Base-by-base conservation (phyloP, 163 green algal genomes). In the Chlorella variabilis region DNA sequence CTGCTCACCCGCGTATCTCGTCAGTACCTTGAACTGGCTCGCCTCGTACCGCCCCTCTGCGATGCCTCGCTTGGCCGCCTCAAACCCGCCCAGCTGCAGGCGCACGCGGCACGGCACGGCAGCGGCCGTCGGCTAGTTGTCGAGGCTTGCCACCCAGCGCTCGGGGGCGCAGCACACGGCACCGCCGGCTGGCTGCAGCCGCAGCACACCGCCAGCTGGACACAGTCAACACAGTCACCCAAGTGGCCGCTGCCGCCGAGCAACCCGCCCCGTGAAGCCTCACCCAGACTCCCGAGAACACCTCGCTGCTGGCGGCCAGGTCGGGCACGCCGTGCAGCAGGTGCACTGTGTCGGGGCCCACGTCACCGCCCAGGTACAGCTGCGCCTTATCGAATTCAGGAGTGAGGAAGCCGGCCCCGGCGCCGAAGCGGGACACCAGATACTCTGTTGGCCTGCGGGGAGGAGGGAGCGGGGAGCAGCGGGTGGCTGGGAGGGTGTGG, bases 331-430 rank as follows among this genome's bases (percentile, higher is more conserved):
- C 73, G 71, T 93, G 90, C 36, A 93, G 29, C 56, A 91, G 62
- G 81, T 90, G 84, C 42, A 93, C 31, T 49, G 86, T 78, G 8
- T 85, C 71, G 0, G 4, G 1, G 45, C 86, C 86, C 25, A 94
- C 90, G 75, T 94, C 90, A 4, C 91, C 91, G 17, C 91, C 91
- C 8, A 93, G 54, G 73, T 91, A 91, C 51, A 94, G 75, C 29
- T 36, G 41, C 42, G 80, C 86, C 13, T 77, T 27, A 15, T 41
- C 67, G 29, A 91, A 89, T 77, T 91, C 82, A 2, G 75, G 83
- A 67, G 38, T 71, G 70, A 78, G 63, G 58, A 38, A 85, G n/a
- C 13, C 70, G 23, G 49, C 45, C 18, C 29, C 45, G 39, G 58
- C 21, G 41, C 54, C 59, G 33, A 90, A 21, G 25, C 62, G 21